Percentiles rank a stretch among this genome's conserved stretches.
Evolutionary conservation across 441 rosid genomes (phyloP).

Genomic region (Bocquillonia castaneifolia): DNA sequence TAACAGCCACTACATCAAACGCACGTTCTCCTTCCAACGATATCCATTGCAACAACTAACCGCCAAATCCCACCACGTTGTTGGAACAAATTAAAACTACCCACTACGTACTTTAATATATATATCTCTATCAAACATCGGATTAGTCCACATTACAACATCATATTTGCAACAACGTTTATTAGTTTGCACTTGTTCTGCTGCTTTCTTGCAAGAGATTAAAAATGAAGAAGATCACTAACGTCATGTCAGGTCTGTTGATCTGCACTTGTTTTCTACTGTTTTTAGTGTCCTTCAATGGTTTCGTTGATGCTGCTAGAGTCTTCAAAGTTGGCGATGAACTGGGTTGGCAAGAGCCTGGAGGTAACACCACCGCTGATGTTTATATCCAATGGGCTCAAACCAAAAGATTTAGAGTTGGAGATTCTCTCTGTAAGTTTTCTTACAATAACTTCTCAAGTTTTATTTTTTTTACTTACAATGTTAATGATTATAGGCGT

Average conservation of each 20-base stretch:
- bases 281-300: conserved; percentile 20
- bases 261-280: conserved; percentile 23
- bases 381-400: conserved; percentile 64
- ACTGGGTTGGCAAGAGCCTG: conserved; percentile 71
- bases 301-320: conserved; percentile 32
- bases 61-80: conserved; percentile 18
- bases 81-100: conserved; percentile 5
- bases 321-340: conserved; percentile 65
- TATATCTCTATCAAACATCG: neutral
- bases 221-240: conserved; percentile 9
- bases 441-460: neutral
- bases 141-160: neutral
- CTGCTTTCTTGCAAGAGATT: neutral
- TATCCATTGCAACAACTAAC: conserved; percentile 11
- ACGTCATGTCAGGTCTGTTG: conserved; percentile 24
- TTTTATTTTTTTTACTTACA: neutral
- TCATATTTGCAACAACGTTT: neutral
- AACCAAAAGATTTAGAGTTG: conserved; percentile 60
- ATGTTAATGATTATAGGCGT: no score
- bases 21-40: conserved; percentile 15
- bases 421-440: conserved; percentile 73
- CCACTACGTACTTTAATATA: conserved; percentile 13
- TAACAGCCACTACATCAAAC: conserved; percentile 2
- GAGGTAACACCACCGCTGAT: conserved; percentile 31
- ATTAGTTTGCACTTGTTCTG: neutral